Percentiles rank a stretch among this genome's conserved stretches.
Evolutionary conservation across 257 asterid species (phyloP).

Genomic region (Salvia rosmarinus): DNA sequence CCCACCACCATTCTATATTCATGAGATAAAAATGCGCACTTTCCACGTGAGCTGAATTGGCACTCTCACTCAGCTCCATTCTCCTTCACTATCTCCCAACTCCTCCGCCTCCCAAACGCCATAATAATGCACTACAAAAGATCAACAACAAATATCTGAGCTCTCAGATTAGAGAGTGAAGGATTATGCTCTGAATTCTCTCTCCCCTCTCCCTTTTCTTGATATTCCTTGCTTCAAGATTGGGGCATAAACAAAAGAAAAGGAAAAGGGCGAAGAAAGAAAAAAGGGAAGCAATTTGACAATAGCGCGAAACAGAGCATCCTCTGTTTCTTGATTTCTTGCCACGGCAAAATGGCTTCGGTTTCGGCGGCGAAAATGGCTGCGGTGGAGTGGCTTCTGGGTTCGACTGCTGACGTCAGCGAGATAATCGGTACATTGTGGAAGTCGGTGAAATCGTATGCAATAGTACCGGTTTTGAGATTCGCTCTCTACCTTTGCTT

Average conservation of each 20-base stretch:
- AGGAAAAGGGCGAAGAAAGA: neutral
- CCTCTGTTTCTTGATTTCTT: conserved; percentile 30
- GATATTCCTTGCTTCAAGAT: conserved; percentile 31
- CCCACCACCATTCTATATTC: neutral
- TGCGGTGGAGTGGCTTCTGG: conserved; percentile 36
- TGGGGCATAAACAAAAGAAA: neutral
- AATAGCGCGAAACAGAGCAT: conserved; percentile 31
- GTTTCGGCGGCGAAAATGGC: conserved; percentile 32
- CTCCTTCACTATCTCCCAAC: neutral
- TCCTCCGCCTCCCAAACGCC: neutral
- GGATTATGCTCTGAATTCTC: neutral
- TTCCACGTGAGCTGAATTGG: neutral
- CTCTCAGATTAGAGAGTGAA: conserved; percentile 16
- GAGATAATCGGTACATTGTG: conserved; percentile 42
- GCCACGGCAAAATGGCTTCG: conserved; percentile 29
- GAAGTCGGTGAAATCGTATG: conserved; percentile 33
- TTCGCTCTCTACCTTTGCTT: conserved; percentile 47
- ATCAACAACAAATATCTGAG: neutral
- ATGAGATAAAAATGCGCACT: neutral
- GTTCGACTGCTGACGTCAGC: conserved; percentile 34
- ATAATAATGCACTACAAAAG: neutral
- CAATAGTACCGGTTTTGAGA: conserved; percentile 53
- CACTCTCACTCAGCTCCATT: no score
- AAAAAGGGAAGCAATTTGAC: neutral
- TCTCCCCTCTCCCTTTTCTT: conserved; percentile 5